These are phyloP conservation scores for Tolypocladium cylindrosporum DNA, from an alignment of 2,329 filamentous ascomycete genomes.

Conservation along the genomic window DNA sequence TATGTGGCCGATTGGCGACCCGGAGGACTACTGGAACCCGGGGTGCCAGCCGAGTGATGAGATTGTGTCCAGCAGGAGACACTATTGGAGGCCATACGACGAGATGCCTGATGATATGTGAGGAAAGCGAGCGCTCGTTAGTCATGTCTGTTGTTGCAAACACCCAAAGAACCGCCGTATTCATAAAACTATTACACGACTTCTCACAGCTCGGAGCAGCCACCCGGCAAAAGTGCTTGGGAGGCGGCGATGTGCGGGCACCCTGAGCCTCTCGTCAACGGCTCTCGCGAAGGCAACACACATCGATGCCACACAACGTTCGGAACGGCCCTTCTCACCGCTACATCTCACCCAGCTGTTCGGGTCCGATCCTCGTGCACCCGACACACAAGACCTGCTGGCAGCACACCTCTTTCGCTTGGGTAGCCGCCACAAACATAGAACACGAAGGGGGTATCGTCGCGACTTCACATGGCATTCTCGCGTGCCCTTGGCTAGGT, in stretches of 20 bases:
- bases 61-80: conserved; percentile 9
- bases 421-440: background rate
- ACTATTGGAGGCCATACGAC: conserved; percentile 13
- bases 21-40: conserved; percentile 38
- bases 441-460: background rate
- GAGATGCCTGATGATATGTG: background rate
- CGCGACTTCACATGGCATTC: background rate
- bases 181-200: no score
- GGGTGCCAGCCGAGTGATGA: conserved; percentile 18
- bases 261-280: background rate
- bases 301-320: background rate
- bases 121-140: background rate
- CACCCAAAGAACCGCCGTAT: no score
- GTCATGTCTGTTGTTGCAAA: background rate
- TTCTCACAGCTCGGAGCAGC: background rate
- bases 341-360: background rate
- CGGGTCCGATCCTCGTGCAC: background rate
- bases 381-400: background rate
- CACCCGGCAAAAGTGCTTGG: background rate
- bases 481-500: background rate
- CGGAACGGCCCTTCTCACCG: conserved; percentile 3
- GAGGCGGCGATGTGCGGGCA: background rate
- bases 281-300: background rate
- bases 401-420: background rate
- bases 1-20: conserved; percentile 50